phyloP scores from a whole-genome alignment of 345 rosid genomes.

The Corymbia maculata region DNA sequence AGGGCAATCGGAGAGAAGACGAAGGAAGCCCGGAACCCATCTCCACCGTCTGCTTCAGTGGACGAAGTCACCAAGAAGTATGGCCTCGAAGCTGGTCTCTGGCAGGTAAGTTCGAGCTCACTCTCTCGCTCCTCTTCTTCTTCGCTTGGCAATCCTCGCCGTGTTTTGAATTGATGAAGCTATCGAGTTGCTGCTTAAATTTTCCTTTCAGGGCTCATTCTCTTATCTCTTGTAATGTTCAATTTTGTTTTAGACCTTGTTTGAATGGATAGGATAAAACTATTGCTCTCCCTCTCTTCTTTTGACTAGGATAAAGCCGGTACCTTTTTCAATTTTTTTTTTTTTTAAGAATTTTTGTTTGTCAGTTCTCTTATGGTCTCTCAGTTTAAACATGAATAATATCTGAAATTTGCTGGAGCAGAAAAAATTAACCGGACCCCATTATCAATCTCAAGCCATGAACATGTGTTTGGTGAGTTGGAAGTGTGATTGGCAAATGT shows the following conservation, averaged over 20 bases:
- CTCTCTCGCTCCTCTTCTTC: neutral
- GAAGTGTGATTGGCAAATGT: neutral
- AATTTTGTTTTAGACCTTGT: neutral
- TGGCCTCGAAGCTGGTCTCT: slow-evolving; percentile 88
- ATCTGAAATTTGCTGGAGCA: neutral
- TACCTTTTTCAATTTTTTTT: neutral
- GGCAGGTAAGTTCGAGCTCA: slow-evolving; percentile 47
- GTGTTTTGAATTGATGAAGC: neutral
- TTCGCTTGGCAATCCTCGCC: neutral
- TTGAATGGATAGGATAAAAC: neutral
- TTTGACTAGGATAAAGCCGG: neutral
- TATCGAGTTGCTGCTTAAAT: neutral
- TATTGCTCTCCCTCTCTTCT: neutral
- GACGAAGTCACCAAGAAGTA: slow-evolving; percentile 79
- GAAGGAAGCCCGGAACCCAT: slow-evolving; percentile 23
- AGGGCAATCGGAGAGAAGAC: slow-evolving; percentile 58
- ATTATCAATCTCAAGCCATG: neutral
- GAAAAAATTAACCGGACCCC: neutral
- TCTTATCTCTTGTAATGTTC: neutral
- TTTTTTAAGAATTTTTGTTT: neutral
- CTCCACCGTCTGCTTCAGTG: slow-evolving; percentile 34
- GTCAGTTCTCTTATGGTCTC: neutral
- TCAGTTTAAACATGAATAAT: neutral
- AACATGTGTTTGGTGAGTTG: neutral
- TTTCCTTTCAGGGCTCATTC: neutral